Conservation (phyloP, 1,284 basidiomycete genomes). For the Rhodofomes roseus region DNA sequence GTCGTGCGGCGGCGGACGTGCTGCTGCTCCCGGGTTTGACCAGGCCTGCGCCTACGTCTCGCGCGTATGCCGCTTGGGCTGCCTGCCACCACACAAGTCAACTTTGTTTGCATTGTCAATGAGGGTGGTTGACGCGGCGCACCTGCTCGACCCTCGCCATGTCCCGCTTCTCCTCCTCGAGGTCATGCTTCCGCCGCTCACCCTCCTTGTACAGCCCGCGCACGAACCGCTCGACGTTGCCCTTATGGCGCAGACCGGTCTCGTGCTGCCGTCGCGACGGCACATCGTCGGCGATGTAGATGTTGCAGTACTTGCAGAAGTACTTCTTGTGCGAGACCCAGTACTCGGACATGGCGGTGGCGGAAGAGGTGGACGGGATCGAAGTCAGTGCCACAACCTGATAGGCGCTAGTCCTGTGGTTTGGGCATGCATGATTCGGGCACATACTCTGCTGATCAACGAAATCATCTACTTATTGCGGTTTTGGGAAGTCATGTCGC, state of each 20-base stretch:
- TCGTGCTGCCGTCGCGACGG: slow-evolving; percentile 94
- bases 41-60: slow-evolving; percentile 66
- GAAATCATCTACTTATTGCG: too few relatives aligned
- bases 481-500: too few relatives aligned
- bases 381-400: background rate
- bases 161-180: slow-evolving; percentile 82
- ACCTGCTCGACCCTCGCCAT: slow-evolving; percentile 86
- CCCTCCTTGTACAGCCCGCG: slow-evolving; percentile 91
- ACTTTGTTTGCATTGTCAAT: background rate
- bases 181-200: slow-evolving; percentile 83
- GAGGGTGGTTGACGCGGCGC: slow-evolving; percentile 19
- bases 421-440: background rate
- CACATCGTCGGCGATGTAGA: slow-evolving; percentile 90
- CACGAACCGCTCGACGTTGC: slow-evolving; percentile 90
- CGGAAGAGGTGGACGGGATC: background rate
- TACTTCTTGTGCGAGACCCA: slow-evolving; percentile 86
- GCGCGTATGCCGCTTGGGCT: slow-evolving; percentile 69
- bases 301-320: slow-evolving; percentile 86
- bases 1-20: slow-evolving; percentile 33
- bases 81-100: slow-evolving; percentile 40
- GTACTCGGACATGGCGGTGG: slow-evolving; percentile 68
- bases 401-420: background rate
- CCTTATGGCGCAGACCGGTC: slow-evolving; percentile 90
- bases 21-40: slow-evolving; percentile 40
- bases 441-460: background rate